These are phyloP conservation scores for Diatrype stigma DNA, from an alignment of 2,329 filamentous ascomycete species.

Conservation along the genomic window DNA sequence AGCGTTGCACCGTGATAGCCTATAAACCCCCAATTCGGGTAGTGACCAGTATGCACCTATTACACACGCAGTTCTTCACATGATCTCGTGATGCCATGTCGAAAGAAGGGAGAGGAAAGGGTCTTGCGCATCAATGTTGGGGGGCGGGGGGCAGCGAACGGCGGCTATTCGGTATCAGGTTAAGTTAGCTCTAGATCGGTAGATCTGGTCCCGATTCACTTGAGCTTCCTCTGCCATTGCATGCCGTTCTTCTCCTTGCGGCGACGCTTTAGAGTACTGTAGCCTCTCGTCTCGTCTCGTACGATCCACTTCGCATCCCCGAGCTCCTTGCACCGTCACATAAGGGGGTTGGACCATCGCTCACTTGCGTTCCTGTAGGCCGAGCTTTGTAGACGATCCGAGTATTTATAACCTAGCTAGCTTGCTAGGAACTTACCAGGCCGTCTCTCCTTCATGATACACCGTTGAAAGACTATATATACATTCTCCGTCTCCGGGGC, in stretches of 20 bases:
- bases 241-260: not conserved
- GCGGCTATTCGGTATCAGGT: not conserved
- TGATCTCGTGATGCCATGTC: not conserved
- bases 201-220: not conserved
- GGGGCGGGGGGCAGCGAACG: not conserved
- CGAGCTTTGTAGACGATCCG: not conserved
- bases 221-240: not conserved
- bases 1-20: not conserved
- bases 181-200: not conserved
- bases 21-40: not conserved
- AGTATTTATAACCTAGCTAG: not conserved
- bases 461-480: not conserved
- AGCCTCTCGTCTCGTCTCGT: too few species aligned
- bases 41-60: not conserved
- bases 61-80: not conserved
- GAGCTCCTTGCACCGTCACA: not conserved
- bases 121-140: not conserved
- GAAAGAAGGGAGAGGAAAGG: not conserved
- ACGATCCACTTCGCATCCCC: not conserved
- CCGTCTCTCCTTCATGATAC: not conserved
- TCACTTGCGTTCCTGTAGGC: not conserved
- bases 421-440: not conserved
- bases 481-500: not conserved
- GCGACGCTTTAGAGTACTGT: not conserved
- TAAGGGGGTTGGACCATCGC: not conserved